phyloP scores from a whole-genome alignment of 192 early-diverging fungal genomes.

The Entophlyctis luteolus region DNA sequence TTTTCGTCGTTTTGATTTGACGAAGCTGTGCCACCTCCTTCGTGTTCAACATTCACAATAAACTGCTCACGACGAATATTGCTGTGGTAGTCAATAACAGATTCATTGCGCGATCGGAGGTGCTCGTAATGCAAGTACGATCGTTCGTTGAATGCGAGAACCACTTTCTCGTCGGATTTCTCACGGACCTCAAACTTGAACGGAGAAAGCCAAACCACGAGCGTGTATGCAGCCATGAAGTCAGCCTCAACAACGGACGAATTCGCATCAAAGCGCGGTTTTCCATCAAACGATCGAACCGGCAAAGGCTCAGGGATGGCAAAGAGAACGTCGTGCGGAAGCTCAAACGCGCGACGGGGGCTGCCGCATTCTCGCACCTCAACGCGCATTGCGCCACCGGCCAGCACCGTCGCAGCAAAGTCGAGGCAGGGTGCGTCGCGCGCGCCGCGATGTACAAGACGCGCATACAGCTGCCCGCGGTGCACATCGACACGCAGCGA shows the following conservation, averaged over 20 bases:
- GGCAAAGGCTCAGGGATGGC: constrained; percentile 14
- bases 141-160: constrained; percentile 85
- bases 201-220: neutral
- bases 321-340: constrained; percentile 26
- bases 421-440: too few relatives aligned
- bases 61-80: too few relatives aligned
- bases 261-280: constrained; percentile 18
- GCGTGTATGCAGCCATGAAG: too few relatives aligned
- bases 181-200: constrained; percentile 50
- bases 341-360: constrained; percentile 54
- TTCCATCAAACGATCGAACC: constrained; percentile 20
- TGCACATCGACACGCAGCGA: too few relatives aligned
- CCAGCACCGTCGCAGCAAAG: too few relatives aligned
- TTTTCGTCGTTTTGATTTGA: constrained; percentile 33
- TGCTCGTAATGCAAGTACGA: constrained; percentile 85
- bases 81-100: neutral
- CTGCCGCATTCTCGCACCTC: too few relatives aligned
- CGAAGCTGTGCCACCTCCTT: neutral
- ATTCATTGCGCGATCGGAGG: constrained; percentile 45
- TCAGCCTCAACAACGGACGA: neutral
- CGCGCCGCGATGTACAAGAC: too few relatives aligned
- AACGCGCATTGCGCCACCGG: too few relatives aligned
- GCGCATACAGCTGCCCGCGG: too few relatives aligned
- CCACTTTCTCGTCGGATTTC: constrained; percentile 54
- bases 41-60: neutral